These are phyloP conservation scores for Sicyos edulis DNA, from an alignment of 306 rosid species.

Conservation along the genomic window DNA sequence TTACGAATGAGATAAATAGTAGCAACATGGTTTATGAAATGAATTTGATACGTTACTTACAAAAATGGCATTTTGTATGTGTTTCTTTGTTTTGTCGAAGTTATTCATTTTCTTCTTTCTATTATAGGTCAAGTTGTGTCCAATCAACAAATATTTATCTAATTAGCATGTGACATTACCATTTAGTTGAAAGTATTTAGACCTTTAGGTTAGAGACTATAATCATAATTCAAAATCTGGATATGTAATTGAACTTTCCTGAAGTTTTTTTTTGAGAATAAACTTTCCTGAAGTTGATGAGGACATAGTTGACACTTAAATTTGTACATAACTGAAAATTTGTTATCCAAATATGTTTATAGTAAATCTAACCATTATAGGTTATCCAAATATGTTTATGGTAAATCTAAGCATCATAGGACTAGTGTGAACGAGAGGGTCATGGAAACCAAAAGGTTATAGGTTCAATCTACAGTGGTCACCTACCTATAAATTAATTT, in stretches of 20 bases:
- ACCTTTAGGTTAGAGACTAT: not conserved
- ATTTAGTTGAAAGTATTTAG: not conserved
- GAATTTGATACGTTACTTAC: not conserved
- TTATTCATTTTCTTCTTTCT: not conserved
- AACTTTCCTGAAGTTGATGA: too few species aligned
- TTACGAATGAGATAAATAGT: too few species aligned
- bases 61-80: not conserved
- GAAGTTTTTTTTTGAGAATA: too few species aligned
- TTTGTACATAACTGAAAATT: not conserved
- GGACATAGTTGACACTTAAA: not conserved
- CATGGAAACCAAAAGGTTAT: too few species aligned
- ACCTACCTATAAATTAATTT: too few species aligned
- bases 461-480: too few species aligned
- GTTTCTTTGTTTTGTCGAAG: not conserved
- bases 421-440: too few species aligned
- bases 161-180: not conserved
- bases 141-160: not conserved
- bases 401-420: too few species aligned
- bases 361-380: too few species aligned
- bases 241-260: not conserved
- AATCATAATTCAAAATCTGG: not conserved
- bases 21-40: too few species aligned
- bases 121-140: not conserved
- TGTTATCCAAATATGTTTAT: not conserved
- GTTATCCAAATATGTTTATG: too few species aligned